phyloP scores from a whole-genome alignment of 768 basidiomycete genomes.

The Boletus fagicola region DNA sequence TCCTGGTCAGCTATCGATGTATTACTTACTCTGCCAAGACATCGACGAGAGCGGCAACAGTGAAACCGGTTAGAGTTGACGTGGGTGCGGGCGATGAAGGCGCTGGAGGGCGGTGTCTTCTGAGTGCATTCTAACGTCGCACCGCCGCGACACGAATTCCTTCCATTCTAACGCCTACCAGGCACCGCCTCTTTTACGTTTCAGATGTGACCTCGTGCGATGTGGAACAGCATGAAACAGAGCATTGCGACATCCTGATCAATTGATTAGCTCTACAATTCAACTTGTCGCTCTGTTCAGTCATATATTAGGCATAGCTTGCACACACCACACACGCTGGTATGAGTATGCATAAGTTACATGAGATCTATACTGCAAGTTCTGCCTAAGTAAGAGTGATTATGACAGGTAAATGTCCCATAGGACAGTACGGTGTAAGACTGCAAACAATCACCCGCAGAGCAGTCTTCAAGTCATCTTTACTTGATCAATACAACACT shows the following conservation, averaged over 20 bases:
- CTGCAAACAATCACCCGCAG: neutral
- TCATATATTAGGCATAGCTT: neutral
- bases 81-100: neutral
- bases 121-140: neutral
- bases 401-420: neutral
- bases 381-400: neutral
- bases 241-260: neutral
- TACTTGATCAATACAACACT: neutral
- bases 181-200: neutral
- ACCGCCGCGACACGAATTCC: neutral
- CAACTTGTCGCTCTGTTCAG: neutral
- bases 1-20: neutral
- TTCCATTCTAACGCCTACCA: constrained; percentile 4
- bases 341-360: neutral
- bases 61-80: neutral
- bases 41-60: constrained; percentile 6
- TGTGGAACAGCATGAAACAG: neutral
- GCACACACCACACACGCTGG: neutral
- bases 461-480: neutral
- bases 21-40: constrained; percentile 29
- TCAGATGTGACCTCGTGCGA: neutral
- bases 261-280: neutral
- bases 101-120: neutral
- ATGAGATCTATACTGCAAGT: neutral
- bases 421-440: neutral